Base-by-base conservation (phyloP, 75 land plant species). In the Selaginella moellendorffii region DNA sequence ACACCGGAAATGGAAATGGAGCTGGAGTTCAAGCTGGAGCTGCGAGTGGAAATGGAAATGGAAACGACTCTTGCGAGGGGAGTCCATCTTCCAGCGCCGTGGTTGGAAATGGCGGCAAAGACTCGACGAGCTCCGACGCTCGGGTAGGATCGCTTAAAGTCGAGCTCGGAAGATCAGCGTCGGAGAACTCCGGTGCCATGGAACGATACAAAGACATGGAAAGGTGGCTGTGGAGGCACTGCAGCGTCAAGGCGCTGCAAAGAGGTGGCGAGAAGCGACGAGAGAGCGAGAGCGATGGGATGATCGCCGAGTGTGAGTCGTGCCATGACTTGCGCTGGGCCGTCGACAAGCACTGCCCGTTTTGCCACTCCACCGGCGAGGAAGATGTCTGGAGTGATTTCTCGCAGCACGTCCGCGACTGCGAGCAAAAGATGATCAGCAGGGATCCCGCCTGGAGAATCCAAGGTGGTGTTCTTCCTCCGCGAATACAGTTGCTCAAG, bases 221-320 rank as follows among this genome's bases (percentile, higher is more conserved):
- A 63, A 76, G 60, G 46, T 93, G 96, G 99, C 60, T 86, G 62
- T 86, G 87, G 85, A 72, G 63, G 63, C 84, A 89, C 63, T 78
- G 85, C 66, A 67, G 68, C 12, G 67, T 68, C 54, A 31, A 74
- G 53, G 61, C 75, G 85, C 82, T 22, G 27, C 65, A 42, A 80
- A 71, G 56, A 63, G 64, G 72, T 78, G 80, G 30, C n/a, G n/a
- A n/a, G n/a, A n/a, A n/a, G 75, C 80, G 26, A 84, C 81, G 52
- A 78, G 96, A 51, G 10, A 36, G 14, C 46, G 10, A 5, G 14
- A 77, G 79, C 60, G 10, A 54, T 0, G 80, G 78, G 27, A 42
- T 83, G 52, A 60, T 93, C 29, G 42, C 64, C 25, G 68, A 61
- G 25, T 93, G 98, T 73, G 73, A 80, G 23, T 1, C 26, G 26